Percentiles rank a stretch among this genome's conserved stretches.
phyloP scores from a whole-genome alignment of 2,329 filamentous ascomycete species.

The Penicillium frequentans region DNA sequence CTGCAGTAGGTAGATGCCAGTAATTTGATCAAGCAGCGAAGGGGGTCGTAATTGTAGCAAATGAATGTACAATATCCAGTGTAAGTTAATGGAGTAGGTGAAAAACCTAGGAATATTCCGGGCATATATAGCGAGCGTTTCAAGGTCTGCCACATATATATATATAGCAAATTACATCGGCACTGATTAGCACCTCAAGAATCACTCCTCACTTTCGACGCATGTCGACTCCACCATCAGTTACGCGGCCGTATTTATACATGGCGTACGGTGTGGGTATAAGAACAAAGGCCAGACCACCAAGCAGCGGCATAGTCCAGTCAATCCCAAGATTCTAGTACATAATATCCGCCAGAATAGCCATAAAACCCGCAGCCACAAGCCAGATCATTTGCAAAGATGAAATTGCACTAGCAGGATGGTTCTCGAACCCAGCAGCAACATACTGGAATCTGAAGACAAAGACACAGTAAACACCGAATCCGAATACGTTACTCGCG shows the following conservation, averaged over 20 bases:
- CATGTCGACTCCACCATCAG: too few species aligned
- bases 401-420: slow-evolving; percentile 5
- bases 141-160: neutral
- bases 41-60: too few species aligned
- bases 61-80: too few species aligned
- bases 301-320: slow-evolving; percentile 44
- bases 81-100: too few species aligned
- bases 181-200: neutral
- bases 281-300: slow-evolving; percentile 35
- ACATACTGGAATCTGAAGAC: slow-evolving; percentile 8
- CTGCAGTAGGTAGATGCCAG: too few species aligned
- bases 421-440: slow-evolving; percentile 5
- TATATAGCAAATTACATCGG: neutral
- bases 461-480: too few species aligned
- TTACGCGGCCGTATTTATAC: too few species aligned
- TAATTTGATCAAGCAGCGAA: too few species aligned
- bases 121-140: too few species aligned
- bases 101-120: too few species aligned
- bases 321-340: slow-evolving; percentile 41
- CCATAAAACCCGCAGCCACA: slow-evolving; percentile 34
- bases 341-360: slow-evolving; percentile 34
- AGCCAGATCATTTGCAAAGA: slow-evolving; percentile 2
- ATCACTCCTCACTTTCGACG: neutral
- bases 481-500: too few species aligned
- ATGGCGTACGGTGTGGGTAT: slow-evolving; percentile 30